Evolutionary conservation across 2,329 filamentous ascomycete species (phyloP).

Genomic region (Botryosphaeria dothidea): DNA sequence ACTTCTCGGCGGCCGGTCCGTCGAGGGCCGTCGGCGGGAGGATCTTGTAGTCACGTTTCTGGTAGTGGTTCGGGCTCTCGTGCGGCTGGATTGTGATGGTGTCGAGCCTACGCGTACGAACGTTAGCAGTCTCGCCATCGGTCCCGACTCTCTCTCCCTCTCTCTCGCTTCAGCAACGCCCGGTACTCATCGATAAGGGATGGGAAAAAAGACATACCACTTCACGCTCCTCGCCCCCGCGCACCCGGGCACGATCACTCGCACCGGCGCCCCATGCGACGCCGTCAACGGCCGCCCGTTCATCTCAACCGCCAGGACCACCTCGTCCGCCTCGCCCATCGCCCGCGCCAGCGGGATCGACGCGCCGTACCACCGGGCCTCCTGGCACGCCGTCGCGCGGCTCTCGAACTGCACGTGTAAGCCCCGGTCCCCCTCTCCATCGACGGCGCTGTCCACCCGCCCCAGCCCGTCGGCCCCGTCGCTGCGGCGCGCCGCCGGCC

Average conservation of each 20-base stretch:
- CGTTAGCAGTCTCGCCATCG: no score
- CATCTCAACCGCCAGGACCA: conserved; percentile 54
- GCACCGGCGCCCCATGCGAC: conserved; percentile 55
- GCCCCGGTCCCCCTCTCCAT: conserved; percentile 11
- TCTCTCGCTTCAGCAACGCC: no score
- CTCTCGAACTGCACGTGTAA: conserved; percentile 60
- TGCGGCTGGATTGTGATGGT: conserved; percentile 51
- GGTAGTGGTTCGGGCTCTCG: conserved; percentile 58
- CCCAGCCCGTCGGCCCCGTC: background rate
- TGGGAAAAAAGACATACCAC: conserved; percentile 38
- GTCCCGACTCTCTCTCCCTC: no score
- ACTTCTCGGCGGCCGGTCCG: conserved; percentile 52
- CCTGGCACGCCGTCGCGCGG: conserved; percentile 53
- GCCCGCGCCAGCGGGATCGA: conserved; percentile 53
- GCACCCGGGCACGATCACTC: conserved; percentile 55
- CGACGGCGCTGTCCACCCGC: background rate
- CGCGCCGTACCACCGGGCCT: conserved; percentile 61
- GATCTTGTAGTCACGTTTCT: conserved; percentile 61
- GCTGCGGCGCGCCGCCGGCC: background rate
- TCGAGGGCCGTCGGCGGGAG: conserved; percentile 54
- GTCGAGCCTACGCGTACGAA: conserved; percentile 46
- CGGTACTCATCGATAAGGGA: no score
- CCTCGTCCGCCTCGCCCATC: conserved; percentile 45
- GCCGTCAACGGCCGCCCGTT: conserved; percentile 50
- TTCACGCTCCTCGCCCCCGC: conserved; percentile 57